phyloP scores from a whole-genome alignment of 2,329 filamentous ascomycete genomes.

The Chalaropsis ovoidea region DNA sequence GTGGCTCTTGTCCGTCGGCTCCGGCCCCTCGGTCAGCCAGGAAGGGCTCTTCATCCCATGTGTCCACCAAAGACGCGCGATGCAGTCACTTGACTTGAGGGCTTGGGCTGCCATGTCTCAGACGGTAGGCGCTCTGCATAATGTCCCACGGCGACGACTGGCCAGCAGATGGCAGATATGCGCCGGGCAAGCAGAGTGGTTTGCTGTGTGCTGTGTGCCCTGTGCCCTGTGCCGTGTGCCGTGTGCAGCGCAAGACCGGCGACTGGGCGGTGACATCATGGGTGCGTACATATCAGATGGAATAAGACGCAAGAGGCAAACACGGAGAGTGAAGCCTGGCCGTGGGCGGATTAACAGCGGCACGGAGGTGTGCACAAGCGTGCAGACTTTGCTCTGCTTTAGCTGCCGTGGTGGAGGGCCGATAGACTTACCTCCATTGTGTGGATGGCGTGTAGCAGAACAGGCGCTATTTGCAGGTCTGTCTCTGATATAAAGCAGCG shows the following conservation, averaged over 20 bases:
- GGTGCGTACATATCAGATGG: background rate
- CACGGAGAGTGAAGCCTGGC: background rate
- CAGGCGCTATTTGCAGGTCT: background rate
- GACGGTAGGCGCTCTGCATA: background rate
- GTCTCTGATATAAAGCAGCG: background rate
- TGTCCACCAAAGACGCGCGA: background rate
- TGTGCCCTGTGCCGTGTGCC: no score
- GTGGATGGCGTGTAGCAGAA: background rate
- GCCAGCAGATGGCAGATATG: background rate
- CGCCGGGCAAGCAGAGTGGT: no score
- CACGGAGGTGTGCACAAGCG: background rate
- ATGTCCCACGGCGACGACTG: background rate
- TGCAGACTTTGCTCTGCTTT: background rate
- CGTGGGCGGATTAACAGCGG: background rate
- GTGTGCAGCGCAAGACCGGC: background rate
- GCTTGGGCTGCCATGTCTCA: background rate
- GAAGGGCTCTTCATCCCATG: background rate
- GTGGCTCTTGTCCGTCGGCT: background rate
- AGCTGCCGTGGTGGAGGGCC: background rate
- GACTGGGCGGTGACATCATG: background rate
- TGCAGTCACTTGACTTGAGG: background rate
- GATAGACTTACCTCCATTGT: constrained; percentile 9
- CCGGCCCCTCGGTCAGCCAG: background rate
- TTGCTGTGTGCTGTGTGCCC: no score
- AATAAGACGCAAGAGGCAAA: background rate